A percentile compares a stretch with the other conserved stretches of the same genome.
These are phyloP conservation scores for Cupressus sempervirens DNA, from an alignment of 75 land plant genomes.

Conservation along the genomic window DNA sequence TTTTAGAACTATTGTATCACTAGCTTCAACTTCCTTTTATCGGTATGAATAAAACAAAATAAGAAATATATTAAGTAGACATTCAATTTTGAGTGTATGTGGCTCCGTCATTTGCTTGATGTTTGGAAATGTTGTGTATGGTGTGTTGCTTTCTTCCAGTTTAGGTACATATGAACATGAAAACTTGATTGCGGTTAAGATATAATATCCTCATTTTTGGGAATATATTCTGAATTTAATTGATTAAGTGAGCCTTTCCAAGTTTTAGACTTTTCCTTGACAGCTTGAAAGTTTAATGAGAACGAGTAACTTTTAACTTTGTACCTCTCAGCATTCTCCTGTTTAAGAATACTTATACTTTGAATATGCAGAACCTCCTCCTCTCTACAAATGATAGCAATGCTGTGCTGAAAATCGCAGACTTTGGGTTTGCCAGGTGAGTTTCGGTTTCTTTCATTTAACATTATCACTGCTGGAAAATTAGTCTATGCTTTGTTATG, in stretches of 20 bases:
- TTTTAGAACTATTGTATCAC: neutral
- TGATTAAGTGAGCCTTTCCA: neutral
- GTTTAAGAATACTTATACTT: neutral
- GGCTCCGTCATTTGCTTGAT: neutral
- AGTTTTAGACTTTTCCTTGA: neutral
- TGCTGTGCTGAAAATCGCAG: constrained; percentile 54
- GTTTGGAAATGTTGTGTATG: neutral
- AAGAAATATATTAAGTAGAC: neutral
- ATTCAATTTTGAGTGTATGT: neutral
- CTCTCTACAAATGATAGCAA: constrained; percentile 31
- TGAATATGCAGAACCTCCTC: constrained; percentile 47
- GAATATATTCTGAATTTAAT: neutral
- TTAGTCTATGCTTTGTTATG: neutral
- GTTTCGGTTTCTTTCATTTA: neutral
- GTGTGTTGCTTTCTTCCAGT: neutral
- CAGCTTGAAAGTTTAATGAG: neutral
- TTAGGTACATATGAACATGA: neutral
- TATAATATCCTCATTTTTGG: neutral
- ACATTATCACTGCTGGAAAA: neutral
- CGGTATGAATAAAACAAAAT: neutral
- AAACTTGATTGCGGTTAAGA: neutral
- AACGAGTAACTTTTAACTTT: constrained; percentile 1
- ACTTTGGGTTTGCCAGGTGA: constrained; percentile 67
- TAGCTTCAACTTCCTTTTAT: neutral
- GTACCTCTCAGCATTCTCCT: neutral